Conservation (phyloP, 1,139 yeast species). For the Pichia sp. region DNA sequence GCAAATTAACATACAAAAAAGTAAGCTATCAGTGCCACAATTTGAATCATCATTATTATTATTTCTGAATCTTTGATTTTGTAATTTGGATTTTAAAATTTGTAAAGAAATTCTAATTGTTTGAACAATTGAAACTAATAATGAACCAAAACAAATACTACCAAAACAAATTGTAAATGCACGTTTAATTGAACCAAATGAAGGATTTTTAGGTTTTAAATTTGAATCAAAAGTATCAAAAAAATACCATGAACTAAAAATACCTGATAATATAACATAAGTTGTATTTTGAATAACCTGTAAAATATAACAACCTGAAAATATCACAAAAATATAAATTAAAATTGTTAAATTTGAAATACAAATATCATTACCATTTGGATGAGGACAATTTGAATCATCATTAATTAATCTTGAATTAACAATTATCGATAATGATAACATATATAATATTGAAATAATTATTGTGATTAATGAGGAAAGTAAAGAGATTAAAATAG, state of each 20-base stretch:
- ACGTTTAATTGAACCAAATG: conserved; percentile 74
- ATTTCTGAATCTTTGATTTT: conserved; percentile 7
- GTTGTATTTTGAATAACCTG: conserved; percentile 80
- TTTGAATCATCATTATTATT: conserved; percentile 8
- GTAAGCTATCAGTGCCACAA: conserved; percentile 15
- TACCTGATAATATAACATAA: conserved; percentile 78
- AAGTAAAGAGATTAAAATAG: conserved; percentile 54
- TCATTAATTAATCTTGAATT: conserved; percentile 47
- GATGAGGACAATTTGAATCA: conserved; percentile 39
- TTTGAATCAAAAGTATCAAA: conserved; percentile 39
- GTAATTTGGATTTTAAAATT: conserved; percentile 20
- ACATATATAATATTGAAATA: conserved; percentile 61
- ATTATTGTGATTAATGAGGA: conserved; percentile 64
- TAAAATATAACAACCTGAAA: conserved; percentile 82
- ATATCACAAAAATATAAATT: conserved; percentile 65
- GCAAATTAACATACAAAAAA: conserved; percentile 22
- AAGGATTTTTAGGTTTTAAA: conserved; percentile 61
- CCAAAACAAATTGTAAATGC: conserved; percentile 88
- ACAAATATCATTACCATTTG: conserved; percentile 43
- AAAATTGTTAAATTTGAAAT: conserved; percentile 60
- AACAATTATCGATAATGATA: conserved; percentile 67
- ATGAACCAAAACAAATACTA: conserved; percentile 83
- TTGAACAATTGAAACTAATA: conserved; percentile 67
- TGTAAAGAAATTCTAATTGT: conserved; percentile 30
- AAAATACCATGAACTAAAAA: conserved; percentile 88